Conservation (phyloP, 2,329 filamentous ascomycete species). For the Fusarium buharicum region DNA sequence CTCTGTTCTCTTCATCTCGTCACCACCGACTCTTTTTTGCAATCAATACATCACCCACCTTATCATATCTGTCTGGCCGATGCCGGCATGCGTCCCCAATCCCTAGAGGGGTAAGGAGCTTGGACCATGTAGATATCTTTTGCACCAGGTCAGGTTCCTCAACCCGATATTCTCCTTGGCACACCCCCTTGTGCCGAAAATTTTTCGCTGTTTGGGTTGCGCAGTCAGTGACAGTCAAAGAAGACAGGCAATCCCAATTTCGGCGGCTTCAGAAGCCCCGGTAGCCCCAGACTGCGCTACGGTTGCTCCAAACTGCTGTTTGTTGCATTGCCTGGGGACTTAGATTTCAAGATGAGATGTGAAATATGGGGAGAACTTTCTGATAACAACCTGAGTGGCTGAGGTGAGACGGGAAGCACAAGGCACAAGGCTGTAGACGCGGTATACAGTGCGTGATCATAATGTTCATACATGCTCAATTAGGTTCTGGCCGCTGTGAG, state of each 20-base stretch:
- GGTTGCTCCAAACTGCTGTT: conserved; percentile 3
- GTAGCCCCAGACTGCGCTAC: conserved; percentile 32
- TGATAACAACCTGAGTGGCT: conserved; percentile 9
- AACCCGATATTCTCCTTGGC: conserved; percentile 43
- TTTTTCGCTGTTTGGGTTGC: conserved; percentile 38
- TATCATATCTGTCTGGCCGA: conserved; percentile 11
- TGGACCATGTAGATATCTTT: conserved; percentile 33
- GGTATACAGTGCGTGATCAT: conserved; percentile 20
- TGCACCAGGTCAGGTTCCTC: conserved; percentile 37
- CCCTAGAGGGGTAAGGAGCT: conserved; percentile 44
- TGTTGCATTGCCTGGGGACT: background rate
- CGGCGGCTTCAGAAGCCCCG: conserved; percentile 26
- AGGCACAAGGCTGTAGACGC: conserved; percentile 14
- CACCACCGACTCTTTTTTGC: conserved; percentile 2
- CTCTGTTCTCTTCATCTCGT: conserved; percentile 2
- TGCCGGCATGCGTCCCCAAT: too few species aligned
- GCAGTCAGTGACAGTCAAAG: conserved; percentile 11
- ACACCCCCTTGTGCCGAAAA: conserved; percentile 42
- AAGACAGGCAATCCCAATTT: conserved; percentile 34
- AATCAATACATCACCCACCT: background rate
- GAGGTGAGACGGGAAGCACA: conserved; percentile 9
- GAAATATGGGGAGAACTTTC: conserved; percentile 22
- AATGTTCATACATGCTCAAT: conserved; percentile 14
- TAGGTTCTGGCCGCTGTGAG: conserved; percentile 21
- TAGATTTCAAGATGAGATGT: conserved; percentile 25